Evolutionary conservation across 2,329 filamentous ascomycete species (phyloP).

Genomic region (Sordariomycetes sp.): DNA sequence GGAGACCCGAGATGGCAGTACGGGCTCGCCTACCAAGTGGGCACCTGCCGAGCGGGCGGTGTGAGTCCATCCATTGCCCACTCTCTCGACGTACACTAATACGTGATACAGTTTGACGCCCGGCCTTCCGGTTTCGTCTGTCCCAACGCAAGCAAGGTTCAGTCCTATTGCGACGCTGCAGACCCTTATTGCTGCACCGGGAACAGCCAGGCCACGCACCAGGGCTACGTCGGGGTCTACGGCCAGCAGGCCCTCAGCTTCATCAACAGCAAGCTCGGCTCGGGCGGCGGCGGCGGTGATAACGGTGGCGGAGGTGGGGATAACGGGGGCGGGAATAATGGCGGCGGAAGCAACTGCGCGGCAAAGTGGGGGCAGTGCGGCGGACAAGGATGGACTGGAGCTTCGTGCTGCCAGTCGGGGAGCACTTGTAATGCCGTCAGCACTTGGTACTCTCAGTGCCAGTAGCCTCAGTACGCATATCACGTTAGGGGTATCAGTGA

Average conservation of each 20-base stretch:
- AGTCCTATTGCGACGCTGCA: constrained; percentile 53
- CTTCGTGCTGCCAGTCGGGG: constrained; percentile 13
- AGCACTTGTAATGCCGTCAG: constrained; percentile 12
- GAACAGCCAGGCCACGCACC: constrained; percentile 46
- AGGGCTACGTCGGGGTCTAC: constrained; percentile 52
- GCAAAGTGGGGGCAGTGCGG: constrained; percentile 13
- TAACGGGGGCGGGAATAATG: background rate
- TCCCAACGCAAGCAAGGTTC: constrained; percentile 39
- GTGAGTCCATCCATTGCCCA: constrained; percentile 27
- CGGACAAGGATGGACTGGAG: constrained; percentile 13
- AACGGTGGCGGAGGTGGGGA: background rate
- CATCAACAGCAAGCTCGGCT: constrained; percentile 32
- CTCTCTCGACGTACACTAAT: background rate
- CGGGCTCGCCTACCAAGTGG: constrained; percentile 48
- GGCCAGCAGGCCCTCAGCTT: constrained; percentile 48
- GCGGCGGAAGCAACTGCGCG: constrained; percentile 8
- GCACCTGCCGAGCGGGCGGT: constrained; percentile 44
- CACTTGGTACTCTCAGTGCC: constrained; percentile 14
- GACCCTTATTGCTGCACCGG: constrained; percentile 60
- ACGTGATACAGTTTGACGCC: constrained; percentile 43
- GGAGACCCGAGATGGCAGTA: constrained; percentile 48
- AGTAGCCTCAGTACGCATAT: background rate
- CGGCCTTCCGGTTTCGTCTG: constrained; percentile 47
- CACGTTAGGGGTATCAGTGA: too few relatives aligned
- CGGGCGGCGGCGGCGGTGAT: background rate